Evolutionary conservation across 2,329 filamentous ascomycete species (phyloP), one percentile per base, ranked within the genome.

Genomic region (Parascedosporium putredinis): DNA sequence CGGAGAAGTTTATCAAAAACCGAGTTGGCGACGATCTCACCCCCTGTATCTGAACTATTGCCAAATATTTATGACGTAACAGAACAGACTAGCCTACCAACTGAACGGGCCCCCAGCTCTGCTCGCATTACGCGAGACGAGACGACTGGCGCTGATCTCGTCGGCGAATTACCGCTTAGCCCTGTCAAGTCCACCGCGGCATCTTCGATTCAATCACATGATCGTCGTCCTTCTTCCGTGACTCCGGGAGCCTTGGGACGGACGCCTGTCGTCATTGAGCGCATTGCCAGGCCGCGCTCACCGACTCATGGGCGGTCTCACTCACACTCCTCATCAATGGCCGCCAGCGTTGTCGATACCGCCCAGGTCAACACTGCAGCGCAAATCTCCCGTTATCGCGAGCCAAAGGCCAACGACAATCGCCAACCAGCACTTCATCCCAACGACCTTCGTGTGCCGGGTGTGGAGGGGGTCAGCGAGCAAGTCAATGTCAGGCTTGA

Each of bases 401-500:
- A 75, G 43, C 76, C 76, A 0, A 80, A 80, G 50, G 64, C 67
- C 3, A 68, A 70, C 47, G 71, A 74, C 12, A 68, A 67, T 44
- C 62, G 68, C 31, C 64, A 68, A 3, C 67, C 73, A 51, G 67
- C 68, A 47, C 64, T 71, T 58, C 64, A 66, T 46, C 71, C 73
- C 1, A 69, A 74, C 18, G 61, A 68, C 49, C 64, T 71, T 56
- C 66, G 72, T 45, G 80, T 81, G 46, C 75, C 78, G 0, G 78
- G 76, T 1, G 75, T 73, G 12, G 77, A 80, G 56, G 75, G 75
- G 2, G 75, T 73, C 4, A 74, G 76, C 2, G 79, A 79, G 52
- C 70, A 72, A 45, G 78, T 83, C 51, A 82, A 71, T 57, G 75
- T 78, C 7, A 75, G 78, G 50, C 67, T 84, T 5, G 79, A 80